Conservation (phyloP, 305 asterid species). For the Fraxinus sp. region DNA sequence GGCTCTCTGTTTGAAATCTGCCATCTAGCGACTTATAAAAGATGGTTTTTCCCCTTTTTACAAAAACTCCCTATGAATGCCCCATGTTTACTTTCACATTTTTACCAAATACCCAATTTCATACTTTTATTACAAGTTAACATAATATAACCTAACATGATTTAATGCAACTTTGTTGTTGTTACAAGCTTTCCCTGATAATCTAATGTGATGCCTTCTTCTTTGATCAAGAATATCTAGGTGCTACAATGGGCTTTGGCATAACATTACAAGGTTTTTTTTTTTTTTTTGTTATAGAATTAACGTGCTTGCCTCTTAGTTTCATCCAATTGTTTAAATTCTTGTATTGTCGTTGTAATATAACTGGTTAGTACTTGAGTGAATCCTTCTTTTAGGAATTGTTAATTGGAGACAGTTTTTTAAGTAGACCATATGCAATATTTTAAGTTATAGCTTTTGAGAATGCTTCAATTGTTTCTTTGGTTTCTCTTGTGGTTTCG, state of each 20-base stretch:
- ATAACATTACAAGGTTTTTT: constrained; percentile 62
- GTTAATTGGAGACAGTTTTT: neutral
- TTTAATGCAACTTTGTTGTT: neutral
- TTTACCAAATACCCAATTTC: neutral
- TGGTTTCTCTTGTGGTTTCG: no score
- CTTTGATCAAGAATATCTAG: neutral
- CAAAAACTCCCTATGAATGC: no score
- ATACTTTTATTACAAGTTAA: neutral
- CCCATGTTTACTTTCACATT: neutral
- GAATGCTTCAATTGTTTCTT: no score
- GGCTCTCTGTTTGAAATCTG: no score
- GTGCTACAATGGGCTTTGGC: constrained; percentile 90
- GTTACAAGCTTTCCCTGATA: neutral
- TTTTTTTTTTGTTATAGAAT: neutral
- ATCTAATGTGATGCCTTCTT: neutral
- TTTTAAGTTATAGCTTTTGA: no score
- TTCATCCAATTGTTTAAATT: neutral
- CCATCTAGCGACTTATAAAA: no score
- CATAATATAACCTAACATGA: neutral
- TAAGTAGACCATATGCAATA: no score
- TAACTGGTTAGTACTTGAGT: neutral
- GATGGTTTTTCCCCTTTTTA: no score
- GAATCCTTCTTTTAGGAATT: neutral
- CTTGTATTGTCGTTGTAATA: neutral
- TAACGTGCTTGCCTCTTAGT: neutral